Evolutionary conservation across 2,329 filamentous ascomycete genomes (phyloP).

Genomic region (Beauveria asiatica): DNA sequence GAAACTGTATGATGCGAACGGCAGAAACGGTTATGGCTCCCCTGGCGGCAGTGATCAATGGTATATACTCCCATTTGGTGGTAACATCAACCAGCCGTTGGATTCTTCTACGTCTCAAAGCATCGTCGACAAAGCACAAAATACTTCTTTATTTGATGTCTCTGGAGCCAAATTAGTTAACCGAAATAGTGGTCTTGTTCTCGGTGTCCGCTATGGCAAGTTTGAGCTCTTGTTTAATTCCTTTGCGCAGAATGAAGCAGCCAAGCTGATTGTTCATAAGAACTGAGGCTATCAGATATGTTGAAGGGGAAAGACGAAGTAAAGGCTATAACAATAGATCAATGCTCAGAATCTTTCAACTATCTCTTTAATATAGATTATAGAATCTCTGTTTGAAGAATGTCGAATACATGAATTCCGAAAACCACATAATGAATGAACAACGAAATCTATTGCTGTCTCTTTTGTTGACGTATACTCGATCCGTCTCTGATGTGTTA

Average conservation of each 20-base stretch:
- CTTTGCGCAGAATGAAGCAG: neutral
- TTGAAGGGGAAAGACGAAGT: neutral
- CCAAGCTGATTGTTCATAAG: neutral
- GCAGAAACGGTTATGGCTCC: neutral
- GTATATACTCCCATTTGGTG: neutral
- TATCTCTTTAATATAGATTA: too few species aligned
- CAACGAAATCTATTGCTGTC: too few species aligned
- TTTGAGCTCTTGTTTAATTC: neutral
- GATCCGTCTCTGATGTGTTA: too few species aligned
- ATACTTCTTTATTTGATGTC: neutral
- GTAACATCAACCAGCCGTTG: neutral
- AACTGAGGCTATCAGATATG: neutral
- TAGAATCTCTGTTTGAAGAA: too few species aligned
- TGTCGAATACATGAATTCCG: too few species aligned
- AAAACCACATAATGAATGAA: too few species aligned
- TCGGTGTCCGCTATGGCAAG: neutral
- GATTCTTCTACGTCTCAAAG: neutral
- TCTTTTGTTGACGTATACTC: too few species aligned
- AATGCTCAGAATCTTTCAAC: neutral
- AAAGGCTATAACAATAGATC: neutral
- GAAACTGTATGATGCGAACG: neutral
- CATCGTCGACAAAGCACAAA: neutral
- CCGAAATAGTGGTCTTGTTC: neutral
- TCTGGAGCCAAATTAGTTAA: neutral
- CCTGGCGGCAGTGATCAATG: neutral